Evolutionary conservation across 164 flowering plant species (phyloP).

Genomic region (Kalanchoe fedtschenkoi): DNA sequence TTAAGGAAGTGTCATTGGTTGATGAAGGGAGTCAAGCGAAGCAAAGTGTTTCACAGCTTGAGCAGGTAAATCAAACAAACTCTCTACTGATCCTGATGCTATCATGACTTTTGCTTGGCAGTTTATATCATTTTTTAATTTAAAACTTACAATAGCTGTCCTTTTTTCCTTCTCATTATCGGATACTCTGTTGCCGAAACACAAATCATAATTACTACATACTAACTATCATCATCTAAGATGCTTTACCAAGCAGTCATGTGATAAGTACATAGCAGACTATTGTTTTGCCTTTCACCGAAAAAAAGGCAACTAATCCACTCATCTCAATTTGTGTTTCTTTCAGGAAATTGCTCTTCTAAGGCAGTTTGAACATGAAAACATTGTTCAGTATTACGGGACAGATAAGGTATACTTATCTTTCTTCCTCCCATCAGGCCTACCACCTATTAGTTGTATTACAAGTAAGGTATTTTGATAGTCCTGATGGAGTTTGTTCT

Average conservation of each 20-base stretch:
- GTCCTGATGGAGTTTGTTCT: neutral
- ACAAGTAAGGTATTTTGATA: neutral
- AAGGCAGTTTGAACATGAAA: constrained; percentile 83
- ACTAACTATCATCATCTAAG: too few relatives aligned
- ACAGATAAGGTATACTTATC: constrained; percentile 56
- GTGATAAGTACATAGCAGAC: too few relatives aligned
- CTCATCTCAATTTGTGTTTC: neutral
- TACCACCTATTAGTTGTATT: neutral
- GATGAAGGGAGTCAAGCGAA: constrained; percentile 69
- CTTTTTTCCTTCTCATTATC: too few relatives aligned
- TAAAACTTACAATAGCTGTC: too few relatives aligned
- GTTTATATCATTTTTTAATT: neutral
- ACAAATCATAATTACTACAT: too few relatives aligned
- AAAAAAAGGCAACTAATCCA: neutral
- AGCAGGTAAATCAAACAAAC: constrained; percentile 48
- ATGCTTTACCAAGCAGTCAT: too few relatives aligned
- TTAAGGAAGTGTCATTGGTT: constrained; percentile 87
- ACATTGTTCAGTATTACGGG: constrained; percentile 86
- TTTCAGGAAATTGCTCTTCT: constrained; percentile 79
- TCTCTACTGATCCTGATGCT: neutral
- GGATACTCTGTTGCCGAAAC: too few relatives aligned
- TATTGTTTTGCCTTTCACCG: neutral
- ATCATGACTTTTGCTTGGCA: neutral
- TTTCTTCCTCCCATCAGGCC: neutral
- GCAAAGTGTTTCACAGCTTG: constrained; percentile 66